Evolutionary conservation across 2,329 filamentous ascomycete genomes (phyloP).

Genomic region (Epicoccum sorghinum): DNA sequence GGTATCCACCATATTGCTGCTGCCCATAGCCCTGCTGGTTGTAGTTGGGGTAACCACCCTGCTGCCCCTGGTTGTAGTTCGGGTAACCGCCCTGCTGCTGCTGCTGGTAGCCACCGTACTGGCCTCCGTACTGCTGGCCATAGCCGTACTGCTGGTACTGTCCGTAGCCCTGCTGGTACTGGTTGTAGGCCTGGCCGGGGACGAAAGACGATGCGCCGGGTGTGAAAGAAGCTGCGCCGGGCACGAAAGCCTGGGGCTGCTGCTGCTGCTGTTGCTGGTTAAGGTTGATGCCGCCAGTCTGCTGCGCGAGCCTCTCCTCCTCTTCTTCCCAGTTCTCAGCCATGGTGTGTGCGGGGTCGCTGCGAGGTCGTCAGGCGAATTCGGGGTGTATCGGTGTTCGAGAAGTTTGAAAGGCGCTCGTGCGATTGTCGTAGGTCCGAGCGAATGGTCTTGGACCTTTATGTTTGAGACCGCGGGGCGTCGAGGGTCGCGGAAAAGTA

Average conservation of each 20-base stretch:
- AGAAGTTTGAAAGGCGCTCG: constrained; percentile 31
- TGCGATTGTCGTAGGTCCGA: constrained; percentile 18
- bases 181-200: constrained; percentile 69
- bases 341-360: constrained; percentile 60
- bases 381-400: constrained; percentile 16
- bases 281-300: constrained; percentile 53
- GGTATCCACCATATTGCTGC: constrained; percentile 53
- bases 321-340: constrained; percentile 95
- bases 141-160: constrained; percentile 50
- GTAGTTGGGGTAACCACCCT: constrained; percentile 22
- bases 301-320: constrained; percentile 77
- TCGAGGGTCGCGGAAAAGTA: constrained; percentile 17
- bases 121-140: constrained; percentile 65
- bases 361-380: constrained; percentile 11
- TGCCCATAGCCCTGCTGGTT: constrained; percentile 3
- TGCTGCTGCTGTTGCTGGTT: constrained; percentile 19
- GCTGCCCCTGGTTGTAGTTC: constrained; percentile 28
- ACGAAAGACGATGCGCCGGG: constrained; percentile 74
- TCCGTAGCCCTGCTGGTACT: constrained; percentile 49
- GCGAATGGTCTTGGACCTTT: constrained; percentile 3
- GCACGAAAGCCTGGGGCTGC: constrained; percentile 60
- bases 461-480: constrained; percentile 11
- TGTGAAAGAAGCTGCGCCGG: constrained; percentile 73
- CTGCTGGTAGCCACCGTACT: constrained; percentile 50
- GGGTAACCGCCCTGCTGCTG: constrained; percentile 27